phyloP scores from a whole-genome alignment of 495 filamentous ascomycete genomes.

The Penicillium canariense region DNA sequence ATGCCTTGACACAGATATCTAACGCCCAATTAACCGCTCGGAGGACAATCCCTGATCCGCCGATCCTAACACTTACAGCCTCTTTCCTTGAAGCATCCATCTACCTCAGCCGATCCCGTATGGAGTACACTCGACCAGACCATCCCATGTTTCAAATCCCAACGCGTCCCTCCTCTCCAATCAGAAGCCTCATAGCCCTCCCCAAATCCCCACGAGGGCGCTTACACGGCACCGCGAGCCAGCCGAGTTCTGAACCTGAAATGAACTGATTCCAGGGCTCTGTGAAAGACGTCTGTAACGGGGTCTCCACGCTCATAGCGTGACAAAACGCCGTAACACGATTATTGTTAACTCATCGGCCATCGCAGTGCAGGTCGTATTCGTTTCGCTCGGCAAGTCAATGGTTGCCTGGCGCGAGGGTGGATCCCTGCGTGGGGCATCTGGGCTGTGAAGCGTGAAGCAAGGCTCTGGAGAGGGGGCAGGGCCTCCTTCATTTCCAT shows the following conservation, averaged over 20 bases:
- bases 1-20: too few relatives aligned
- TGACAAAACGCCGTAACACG: conserved; percentile 1
- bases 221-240: background rate
- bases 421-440: conserved; percentile 1
- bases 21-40: too few relatives aligned
- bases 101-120: too few relatives aligned
- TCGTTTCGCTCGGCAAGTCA: background rate
- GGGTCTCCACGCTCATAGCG: background rate
- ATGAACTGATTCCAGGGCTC: too few relatives aligned
- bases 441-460: background rate
- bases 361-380: background rate
- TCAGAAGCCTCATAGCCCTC: background rate
- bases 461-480: background rate
- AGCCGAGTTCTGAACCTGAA: background rate
- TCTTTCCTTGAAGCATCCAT: background rate
- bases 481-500: background rate
- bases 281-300: background rate
- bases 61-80: background rate
- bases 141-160: background rate
- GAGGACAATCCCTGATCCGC: too few relatives aligned
- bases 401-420: background rate
- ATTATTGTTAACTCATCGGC: background rate
- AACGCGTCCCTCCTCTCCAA: background rate
- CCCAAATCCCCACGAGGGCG: conserved; percentile 1
- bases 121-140: background rate